Base-by-base conservation (phyloP, 1,284 basidiomycete species). In the Mycocalia duriaeana region DNA sequence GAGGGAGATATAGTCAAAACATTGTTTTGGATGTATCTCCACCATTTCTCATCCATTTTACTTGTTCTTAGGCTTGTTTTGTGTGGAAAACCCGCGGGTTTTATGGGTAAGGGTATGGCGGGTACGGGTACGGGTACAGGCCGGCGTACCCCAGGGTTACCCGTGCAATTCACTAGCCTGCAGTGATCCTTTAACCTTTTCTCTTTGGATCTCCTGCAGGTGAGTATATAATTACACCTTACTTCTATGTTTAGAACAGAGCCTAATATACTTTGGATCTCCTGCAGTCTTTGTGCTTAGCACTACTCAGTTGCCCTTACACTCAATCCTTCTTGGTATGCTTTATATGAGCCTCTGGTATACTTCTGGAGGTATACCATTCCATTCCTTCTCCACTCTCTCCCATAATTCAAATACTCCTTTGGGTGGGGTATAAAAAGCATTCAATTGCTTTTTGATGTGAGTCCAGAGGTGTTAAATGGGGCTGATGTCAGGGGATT, bases 381-480 rank as follows among this genome's bases (percentile, higher is more conserved):
- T 31, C 26, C 26, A 31, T n/a, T 31, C 26, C 26, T 31, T 31
- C 26, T 31, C 26, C n/a, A 31, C 26, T 31, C 26, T 31, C 26
- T 31, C 26, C 26, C 26, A 31, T 8, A 31, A n/a, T 31, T 31
- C 26, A 44, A 28, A 31, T 20, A 54, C 38, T 31, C 49, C 53
- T 25, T 45, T 49, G 45, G 46, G 51, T 63, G 61, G 48, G 60
- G 51, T 47, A 8, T 8, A n/a, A 31, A 8, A 31, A 8, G 8
- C 26, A 31, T 31, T 31, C n/a, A 55, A 55, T n/a, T 50, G 34
- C 37, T 38, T 26, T 43, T 44, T 52, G 40, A 50, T 24, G 28
- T 51, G 48, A 24, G 16, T 36, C 64, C 63, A 67, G 13, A 63
- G 50, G 45, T 67, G 60, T 54, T 68, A 60, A 53, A 66, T 67